Evolutionary conservation across 805 yeast genomes (phyloP).

Genomic region (Metschnikowia peoriensis): DNA sequence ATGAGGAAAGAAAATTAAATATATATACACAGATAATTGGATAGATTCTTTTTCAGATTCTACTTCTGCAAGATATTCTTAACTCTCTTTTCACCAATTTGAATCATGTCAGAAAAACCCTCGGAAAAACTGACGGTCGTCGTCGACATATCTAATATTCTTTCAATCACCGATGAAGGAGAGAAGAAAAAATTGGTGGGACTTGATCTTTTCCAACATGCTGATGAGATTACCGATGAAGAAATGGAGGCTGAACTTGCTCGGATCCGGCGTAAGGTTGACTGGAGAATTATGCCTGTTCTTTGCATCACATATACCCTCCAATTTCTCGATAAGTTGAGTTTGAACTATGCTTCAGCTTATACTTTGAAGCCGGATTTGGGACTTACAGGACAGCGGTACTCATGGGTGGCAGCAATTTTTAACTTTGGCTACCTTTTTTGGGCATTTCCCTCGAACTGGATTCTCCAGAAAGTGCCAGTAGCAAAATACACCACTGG

Average conservation of each 20-base stretch:
- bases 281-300: constrained; percentile 30
- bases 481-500: constrained; percentile 15
- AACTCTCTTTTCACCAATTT: background rate
- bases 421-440: constrained; percentile 18
- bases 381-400: constrained; percentile 16
- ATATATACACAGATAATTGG: background rate
- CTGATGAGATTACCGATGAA: constrained; percentile 27
- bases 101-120: background rate
- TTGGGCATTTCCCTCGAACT: constrained; percentile 18
- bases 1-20: background rate
- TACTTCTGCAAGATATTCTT: background rate
- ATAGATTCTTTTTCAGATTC: background rate
- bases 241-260: constrained; percentile 24
- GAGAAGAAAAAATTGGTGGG: constrained; percentile 18
- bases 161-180: constrained; percentile 6
- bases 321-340: constrained; percentile 19
- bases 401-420: constrained; percentile 17
- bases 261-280: constrained; percentile 32
- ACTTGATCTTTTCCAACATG: constrained; percentile 25
- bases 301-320: constrained; percentile 24
- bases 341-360: constrained; percentile 18
- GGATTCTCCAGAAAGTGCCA: constrained; percentile 17
- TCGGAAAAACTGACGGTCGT: constrained; percentile 2
- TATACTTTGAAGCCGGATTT: constrained; percentile 18
- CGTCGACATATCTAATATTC: constrained; percentile 2